phyloP scores from a whole-genome alignment of 768 basidiomycete genomes.

The Termitomyces sp. region DNA sequence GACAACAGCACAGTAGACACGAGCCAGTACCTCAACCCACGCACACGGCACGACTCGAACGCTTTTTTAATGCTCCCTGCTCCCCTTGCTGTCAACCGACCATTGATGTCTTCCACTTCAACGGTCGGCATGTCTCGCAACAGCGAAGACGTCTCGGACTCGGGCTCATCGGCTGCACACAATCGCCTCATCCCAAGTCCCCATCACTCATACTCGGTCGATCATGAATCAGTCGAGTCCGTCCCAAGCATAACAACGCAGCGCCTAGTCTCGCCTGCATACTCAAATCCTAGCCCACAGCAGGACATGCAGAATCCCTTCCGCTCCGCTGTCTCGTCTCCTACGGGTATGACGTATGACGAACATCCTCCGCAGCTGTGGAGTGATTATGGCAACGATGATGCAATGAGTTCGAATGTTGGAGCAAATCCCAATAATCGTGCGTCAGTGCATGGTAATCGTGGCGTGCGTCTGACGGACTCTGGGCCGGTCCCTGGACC shows the following conservation, averaged over 20 bases:
- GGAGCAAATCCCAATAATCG: conserved; percentile 27
- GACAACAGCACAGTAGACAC: conserved; percentile 64
- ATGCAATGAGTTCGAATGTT: conserved; percentile 22
- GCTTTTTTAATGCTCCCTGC: conserved; percentile 71
- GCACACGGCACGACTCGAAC: conserved; percentile 64
- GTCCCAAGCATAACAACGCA: conserved; percentile 15
- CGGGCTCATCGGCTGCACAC: conserved; percentile 35
- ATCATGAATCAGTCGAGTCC: conserved; percentile 35
- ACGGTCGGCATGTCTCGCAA: conserved; percentile 38
- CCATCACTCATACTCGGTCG: conserved; percentile 21
- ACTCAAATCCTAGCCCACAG: conserved; percentile 18
- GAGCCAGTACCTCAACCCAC: conserved; percentile 34
- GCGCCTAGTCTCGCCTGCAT: conserved; percentile 23
- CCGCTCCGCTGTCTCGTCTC: conserved; percentile 37
- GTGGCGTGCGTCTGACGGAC: conserved; percentile 79
- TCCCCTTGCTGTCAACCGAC: conserved; percentile 59
- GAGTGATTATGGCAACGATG: conserved; percentile 24
- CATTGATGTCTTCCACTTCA: conserved; percentile 43
- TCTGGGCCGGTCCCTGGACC: conserved; percentile 76
- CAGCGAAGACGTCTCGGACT: conserved; percentile 42
- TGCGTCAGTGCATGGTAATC: conserved; percentile 25
- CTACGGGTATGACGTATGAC: conserved; percentile 22
- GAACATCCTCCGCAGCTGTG: conserved; percentile 13
- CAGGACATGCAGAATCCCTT: conserved; percentile 41
- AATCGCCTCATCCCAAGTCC: conserved; percentile 37